These are phyloP conservation scores for Amoebophrya sp. DNA, from an alignment of 169 alveolate genomes.

Conservation along the genomic window DNA sequence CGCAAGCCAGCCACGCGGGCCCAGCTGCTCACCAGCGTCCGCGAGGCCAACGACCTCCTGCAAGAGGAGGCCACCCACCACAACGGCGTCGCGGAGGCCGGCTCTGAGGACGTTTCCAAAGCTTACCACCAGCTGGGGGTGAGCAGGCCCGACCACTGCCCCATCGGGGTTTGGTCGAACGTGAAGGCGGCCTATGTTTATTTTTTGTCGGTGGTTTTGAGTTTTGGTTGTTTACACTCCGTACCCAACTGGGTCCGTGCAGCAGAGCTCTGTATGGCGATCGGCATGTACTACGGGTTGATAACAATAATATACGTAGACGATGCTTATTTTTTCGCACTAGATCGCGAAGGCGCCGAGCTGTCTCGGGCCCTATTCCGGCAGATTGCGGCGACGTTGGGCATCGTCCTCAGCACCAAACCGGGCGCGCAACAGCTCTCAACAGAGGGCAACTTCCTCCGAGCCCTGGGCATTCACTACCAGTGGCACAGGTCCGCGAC, in stretches of 20 bases:
- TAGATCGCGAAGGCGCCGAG: neutral
- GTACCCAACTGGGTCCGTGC: neutral
- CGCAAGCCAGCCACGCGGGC: no score
- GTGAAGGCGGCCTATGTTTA: neutral
- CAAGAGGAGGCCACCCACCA: neutral
- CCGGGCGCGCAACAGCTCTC: neutral
- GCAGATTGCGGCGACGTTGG: neutral
- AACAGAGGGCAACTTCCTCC: neutral
- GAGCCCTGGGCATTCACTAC: neutral
- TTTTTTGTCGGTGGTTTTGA: neutral
- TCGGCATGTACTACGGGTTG: neutral
- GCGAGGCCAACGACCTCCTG: no score
- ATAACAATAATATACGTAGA: neutral
- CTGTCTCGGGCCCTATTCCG: neutral
- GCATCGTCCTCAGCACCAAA: neutral
- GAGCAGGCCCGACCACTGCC: neutral
- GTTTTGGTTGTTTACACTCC: neutral
- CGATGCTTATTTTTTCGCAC: neutral
- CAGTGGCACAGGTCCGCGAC: neutral
- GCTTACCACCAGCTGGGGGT: neutral
- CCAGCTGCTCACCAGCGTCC: no score
- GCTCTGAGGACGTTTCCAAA: neutral
- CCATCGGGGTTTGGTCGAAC: neutral
- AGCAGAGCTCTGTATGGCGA: neutral
- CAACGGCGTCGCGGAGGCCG: neutral